Evolutionary conservation across 2,329 filamentous ascomycete species (phyloP).

Genomic region (Stagonosporopsis cucurbitacearum): DNA sequence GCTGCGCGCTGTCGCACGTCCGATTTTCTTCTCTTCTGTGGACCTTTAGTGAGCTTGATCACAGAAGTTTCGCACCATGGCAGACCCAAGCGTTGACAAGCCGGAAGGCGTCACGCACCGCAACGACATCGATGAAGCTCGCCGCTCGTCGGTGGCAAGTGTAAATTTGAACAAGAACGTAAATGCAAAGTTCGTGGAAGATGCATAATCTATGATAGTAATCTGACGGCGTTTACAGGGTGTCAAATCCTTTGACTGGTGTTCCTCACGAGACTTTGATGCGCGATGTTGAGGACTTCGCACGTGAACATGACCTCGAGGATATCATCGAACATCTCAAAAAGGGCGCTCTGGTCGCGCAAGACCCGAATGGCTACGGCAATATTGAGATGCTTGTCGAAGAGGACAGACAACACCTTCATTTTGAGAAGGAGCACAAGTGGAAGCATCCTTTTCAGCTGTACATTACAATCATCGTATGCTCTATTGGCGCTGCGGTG

Average conservation of each 20-base stretch:
- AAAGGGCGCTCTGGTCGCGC: conserved; percentile 68
- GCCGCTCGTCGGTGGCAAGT: conserved; percentile 22
- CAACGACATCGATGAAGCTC: conserved; percentile 12
- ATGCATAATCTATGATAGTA: too few relatives aligned
- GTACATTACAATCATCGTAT: conserved; percentile 69
- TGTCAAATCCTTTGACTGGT: conserved; percentile 62
- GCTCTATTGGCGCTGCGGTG: conserved; percentile 71
- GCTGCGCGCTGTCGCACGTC: background rate
- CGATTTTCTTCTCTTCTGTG: background rate
- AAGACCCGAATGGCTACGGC: conserved; percentile 68
- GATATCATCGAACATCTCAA: conserved; percentile 50
- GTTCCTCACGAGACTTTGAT: conserved; percentile 60
- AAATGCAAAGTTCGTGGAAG: conserved; percentile 22
- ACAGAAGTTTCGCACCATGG: conserved; percentile 4
- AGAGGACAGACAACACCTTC: conserved; percentile 65
- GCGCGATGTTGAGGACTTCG: conserved; percentile 65
- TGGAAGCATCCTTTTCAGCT: conserved; percentile 64
- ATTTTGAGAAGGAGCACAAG: conserved; percentile 67
- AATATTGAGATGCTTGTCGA: conserved; percentile 65
- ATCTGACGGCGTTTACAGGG: conserved; percentile 43
- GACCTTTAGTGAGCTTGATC: background rate
- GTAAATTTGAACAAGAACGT: conserved; percentile 24
- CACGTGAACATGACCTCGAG: conserved; percentile 65
- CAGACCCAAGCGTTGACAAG: conserved; percentile 17
- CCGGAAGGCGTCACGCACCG: conserved; percentile 3